Percentiles rank a stretch among this genome's conserved stretches.
Evolutionary conservation across 164 flowering plant species (phyloP).

Genomic region (Aristolochia californica): DNA sequence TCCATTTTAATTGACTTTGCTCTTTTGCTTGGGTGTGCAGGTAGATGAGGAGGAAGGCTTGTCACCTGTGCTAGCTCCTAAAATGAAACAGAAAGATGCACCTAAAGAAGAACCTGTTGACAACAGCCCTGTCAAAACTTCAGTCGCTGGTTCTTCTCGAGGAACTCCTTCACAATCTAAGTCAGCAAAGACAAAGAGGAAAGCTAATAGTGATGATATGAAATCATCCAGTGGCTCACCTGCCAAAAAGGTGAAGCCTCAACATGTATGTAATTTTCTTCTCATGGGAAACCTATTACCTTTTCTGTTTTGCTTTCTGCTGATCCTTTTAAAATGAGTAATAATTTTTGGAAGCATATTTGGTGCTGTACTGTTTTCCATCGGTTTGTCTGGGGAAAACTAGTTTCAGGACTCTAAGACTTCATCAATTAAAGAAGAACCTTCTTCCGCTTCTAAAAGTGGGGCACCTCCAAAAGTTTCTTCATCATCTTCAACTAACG

Average conservation of each 20-base stretch:
- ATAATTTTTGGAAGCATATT: too few species aligned
- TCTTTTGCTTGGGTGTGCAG: conserved; percentile 13
- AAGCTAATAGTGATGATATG: conserved; percentile 55
- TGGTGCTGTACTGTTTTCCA: too few species aligned
- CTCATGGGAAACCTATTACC: neutral
- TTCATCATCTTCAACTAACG: conserved; percentile 20
- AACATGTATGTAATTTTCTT: conserved; percentile 15
- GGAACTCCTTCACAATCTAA: conserved; percentile 65
- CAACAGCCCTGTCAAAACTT: conserved; percentile 47
- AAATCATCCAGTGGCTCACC: conserved; percentile 44
- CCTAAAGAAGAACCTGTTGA: conserved; percentile 79
- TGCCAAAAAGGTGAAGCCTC: conserved; percentile 62
- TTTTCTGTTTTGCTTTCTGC: neutral
- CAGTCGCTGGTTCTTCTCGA: conserved; percentile 39
- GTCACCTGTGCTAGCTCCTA: conserved; percentile 63
- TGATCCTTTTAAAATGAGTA: too few species aligned
- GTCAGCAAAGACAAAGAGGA: conserved; percentile 84
- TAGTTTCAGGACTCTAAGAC: conserved; percentile 39
- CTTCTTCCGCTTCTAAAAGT: conserved; percentile 26
- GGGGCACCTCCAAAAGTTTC: conserved; percentile 29
- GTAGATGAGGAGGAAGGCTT: conserved; percentile 54
- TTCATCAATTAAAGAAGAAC: conserved; percentile 42
- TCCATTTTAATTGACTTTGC: neutral
- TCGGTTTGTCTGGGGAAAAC: neutral
- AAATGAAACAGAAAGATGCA: conserved; percentile 67